Evolutionary conservation across 1,139 yeast species (phyloP).

Genomic region (Yamadazyma friedrichii): DNA sequence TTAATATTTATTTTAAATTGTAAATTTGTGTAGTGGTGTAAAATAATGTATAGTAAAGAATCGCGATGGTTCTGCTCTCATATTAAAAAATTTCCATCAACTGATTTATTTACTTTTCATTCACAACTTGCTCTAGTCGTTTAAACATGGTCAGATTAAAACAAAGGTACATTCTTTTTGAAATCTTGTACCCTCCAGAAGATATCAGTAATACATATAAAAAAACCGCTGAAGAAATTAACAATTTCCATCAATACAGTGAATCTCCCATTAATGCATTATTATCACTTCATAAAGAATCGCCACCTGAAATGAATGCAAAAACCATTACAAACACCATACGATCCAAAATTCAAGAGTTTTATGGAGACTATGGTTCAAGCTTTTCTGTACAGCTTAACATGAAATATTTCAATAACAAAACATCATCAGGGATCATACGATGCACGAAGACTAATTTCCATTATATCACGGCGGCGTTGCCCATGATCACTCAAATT

Average conservation of each 20-base stretch:
- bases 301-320: slow-evolving; percentile 44
- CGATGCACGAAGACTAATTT: slow-evolving; percentile 70
- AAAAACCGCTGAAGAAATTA: slow-evolving; percentile 9
- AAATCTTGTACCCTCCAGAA: slow-evolving; percentile 63
- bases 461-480: slow-evolving; percentile 64
- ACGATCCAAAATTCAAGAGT: slow-evolving; percentile 50
- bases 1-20: not conserved
- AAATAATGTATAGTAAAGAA: not conserved
- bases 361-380: slow-evolving; percentile 78
- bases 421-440: slow-evolving; percentile 82
- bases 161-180: slow-evolving; percentile 80
- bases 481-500: slow-evolving; percentile 59
- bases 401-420: slow-evolving; percentile 76
- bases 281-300: slow-evolving; percentile 47
- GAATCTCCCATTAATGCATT: slow-evolving; percentile 35
- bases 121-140: too few relatives aligned
- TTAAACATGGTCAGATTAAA: slow-evolving; percentile 83
- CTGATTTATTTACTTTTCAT: not conserved
- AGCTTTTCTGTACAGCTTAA: slow-evolving; percentile 66
- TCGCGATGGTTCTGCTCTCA: not conserved
- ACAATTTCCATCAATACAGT: slow-evolving; percentile 22
- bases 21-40: not conserved
- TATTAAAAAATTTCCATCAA: not conserved
- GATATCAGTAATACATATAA: not conserved
- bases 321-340: slow-evolving; percentile 52